phyloP scores from a whole-genome alignment of 2,329 filamentous ascomycete species.

The Pseudocercospora eumusae region DNA sequence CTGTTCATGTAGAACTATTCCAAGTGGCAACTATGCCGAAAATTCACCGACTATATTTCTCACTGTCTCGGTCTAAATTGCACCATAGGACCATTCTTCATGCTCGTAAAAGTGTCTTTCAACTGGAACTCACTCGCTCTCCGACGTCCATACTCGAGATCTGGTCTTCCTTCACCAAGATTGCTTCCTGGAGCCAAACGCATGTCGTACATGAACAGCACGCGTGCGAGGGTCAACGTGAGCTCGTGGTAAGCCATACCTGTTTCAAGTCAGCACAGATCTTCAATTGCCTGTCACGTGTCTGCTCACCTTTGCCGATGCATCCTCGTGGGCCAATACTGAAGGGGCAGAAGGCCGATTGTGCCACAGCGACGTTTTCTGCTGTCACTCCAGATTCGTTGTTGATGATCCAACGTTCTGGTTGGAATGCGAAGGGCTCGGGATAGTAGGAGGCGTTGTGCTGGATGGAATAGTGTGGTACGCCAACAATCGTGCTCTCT shows the following conservation, averaged over 20 bases:
- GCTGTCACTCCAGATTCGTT: not conserved
- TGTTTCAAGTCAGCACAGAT: not conserved
- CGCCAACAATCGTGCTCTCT: conserved; percentile 39
- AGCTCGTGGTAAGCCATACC: conserved; percentile 30
- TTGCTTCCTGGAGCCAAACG: conserved; percentile 24
- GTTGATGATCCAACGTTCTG: conserved; percentile 33
- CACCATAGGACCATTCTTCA: conserved; percentile 22
- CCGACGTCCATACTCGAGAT: conserved; percentile 18
- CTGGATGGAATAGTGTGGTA: conserved; percentile 41
- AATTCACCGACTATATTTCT: not conserved
- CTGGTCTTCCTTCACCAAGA: conserved; percentile 16
- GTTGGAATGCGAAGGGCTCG: conserved; percentile 29
- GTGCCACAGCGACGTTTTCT: conserved; percentile 16
- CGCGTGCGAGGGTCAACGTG: conserved; percentile 23
- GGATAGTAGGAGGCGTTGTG: conserved; percentile 39
- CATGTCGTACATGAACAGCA: conserved; percentile 28
- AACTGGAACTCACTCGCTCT: conserved; percentile 19
- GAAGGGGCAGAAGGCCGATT: conserved; percentile 28
- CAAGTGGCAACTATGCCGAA: not conserved
- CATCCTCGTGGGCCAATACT: conserved; percentile 27
- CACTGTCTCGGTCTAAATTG: conserved; percentile 16
- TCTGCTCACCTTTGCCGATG: conserved; percentile 24
- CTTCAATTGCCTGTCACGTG: not conserved
- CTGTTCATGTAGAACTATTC: not conserved
- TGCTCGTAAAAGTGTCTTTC: conserved; percentile 24